phyloP scores from a whole-genome alignment of 163 green algal species.

The Scenedesmus sp. region DNA sequence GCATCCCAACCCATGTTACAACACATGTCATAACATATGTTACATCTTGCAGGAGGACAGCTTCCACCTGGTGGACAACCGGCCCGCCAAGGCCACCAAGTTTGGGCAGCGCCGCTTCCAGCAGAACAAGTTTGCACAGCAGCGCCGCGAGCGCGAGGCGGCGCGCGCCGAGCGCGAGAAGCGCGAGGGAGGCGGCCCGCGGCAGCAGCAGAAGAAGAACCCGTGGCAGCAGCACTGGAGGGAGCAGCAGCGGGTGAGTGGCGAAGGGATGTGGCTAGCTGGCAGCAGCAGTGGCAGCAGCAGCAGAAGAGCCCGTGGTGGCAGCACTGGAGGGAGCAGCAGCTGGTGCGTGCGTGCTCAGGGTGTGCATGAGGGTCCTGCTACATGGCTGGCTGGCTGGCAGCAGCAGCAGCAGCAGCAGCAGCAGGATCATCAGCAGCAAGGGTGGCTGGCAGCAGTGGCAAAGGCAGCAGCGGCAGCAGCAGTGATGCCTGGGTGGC shows the following conservation, averaged over 20 bases:
- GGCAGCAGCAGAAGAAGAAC: slow-evolving; percentile 76
- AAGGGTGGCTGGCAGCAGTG: not conserved
- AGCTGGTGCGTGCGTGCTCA: not conserved
- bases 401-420: not conserved
- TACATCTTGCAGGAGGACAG: slow-evolving; percentile 84
- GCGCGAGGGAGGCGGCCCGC: slow-evolving; percentile 62
- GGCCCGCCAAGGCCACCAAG: slow-evolving; percentile 73
- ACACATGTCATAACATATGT: no score
- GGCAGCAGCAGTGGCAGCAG: not conserved
- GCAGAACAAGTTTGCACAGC: slow-evolving; percentile 73
- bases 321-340: not conserved
- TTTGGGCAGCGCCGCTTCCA: slow-evolving; percentile 79
- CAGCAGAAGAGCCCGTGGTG: not conserved
- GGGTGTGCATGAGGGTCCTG: not conserved
- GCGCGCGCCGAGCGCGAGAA: slow-evolving; percentile 57
- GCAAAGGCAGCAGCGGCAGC: not conserved
- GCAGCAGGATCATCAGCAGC: not conserved
- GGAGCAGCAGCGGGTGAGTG: slow-evolving; percentile 70
- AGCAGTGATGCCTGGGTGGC: not conserved
- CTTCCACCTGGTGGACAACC: slow-evolving; percentile 98
- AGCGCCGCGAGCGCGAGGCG: slow-evolving; percentile 56
- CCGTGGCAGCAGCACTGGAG: slow-evolving; percentile 62
- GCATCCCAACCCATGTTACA: no score
- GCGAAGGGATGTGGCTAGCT: not conserved
- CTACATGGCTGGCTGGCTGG: not conserved